A percentile compares a stretch with the other conserved stretches of the same genome.
Conservation (phyloP, 345 rosid species). For the Passiflora organensis region DNA sequence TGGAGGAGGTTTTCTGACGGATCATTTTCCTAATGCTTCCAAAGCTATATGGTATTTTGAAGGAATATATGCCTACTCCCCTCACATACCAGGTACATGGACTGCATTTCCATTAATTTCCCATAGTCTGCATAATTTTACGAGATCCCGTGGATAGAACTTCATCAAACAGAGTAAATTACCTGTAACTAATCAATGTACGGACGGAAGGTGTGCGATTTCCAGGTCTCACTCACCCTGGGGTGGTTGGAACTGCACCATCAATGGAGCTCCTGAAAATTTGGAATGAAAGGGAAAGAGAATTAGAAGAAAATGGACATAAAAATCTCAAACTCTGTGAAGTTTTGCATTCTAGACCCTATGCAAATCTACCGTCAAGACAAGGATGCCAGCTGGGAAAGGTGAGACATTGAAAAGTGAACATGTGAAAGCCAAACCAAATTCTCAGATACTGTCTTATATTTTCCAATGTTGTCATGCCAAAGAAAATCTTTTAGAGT, state of each 20-base stretch:
- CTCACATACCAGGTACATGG: slow-evolving; percentile 77
- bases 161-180: neutral
- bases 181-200: slow-evolving; percentile 5
- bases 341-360: slow-evolving; percentile 75
- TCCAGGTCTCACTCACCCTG: slow-evolving; percentile 87
- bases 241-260: slow-evolving; percentile 85
- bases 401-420: slow-evolving; percentile 25
- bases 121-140: no score
- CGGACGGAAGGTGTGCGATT: slow-evolving; percentile 65
- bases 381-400: slow-evolving; percentile 77
- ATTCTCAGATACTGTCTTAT: neutral
- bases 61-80: slow-evolving; percentile 87
- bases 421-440: neutral
- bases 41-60: slow-evolving; percentile 96
- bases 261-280: slow-evolving; percentile 66
- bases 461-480: no score
- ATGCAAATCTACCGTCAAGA: slow-evolving; percentile 65
- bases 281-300: slow-evolving; percentile 80
- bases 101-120: neutral
- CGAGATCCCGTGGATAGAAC: neutral
- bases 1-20: slow-evolving; percentile 86
- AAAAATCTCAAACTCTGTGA: slow-evolving; percentile 53
- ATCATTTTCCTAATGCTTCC: slow-evolving; percentile 81
- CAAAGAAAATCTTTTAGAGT: no score
- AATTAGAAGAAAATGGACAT: slow-evolving; percentile 56